Base-by-base conservation (phyloP, 2,329 filamentous ascomycete genomes). In the Pestalotiopsis sp. region DNA sequence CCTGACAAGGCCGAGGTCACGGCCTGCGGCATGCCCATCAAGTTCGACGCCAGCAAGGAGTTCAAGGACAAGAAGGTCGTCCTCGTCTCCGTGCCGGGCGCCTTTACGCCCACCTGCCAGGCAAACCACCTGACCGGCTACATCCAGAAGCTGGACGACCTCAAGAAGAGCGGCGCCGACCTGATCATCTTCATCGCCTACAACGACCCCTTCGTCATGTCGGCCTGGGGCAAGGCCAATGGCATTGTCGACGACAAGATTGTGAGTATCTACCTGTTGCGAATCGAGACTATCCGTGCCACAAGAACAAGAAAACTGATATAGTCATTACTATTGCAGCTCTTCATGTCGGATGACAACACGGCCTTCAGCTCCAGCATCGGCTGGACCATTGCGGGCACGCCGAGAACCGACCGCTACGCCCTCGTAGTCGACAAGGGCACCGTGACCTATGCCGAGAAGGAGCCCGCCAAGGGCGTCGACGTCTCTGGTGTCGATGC, bases 161-260 rank as follows among this genome's bases (percentile, higher is more conserved):
- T 96, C 80, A 90, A 90, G 83, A 83, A 83, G 76, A 95, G 95
- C 87, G 93, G 92, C 75, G 91, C 96, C 72, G 93, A 96, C 80
- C 81, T 92, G 70, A 88, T 97, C 75, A 89, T 93, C 72, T 89
- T 95, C 77, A 90, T 96, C 77, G 93, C 93, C 69, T 91, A 84
- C 84, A 97, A 97, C 81, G 93, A 97, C 81, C 84, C 90, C 71
- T 95, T 86, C 78, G 93, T 96, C 80, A 95, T 95, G 93, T 91
- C 89, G 75, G 93, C 92, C 64, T 95, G 92, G 93, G 91, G 90
- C 82, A 96, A 96, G 87, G 93, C 93, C 77, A 95, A 96, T 82
- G 85, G 86, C 64, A 85, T 94, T 76, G 90, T 87, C 75, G 89
- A 90, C 72, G 91, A 95, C 75, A 85, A 80, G 68, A 85, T 87